A percentile compares a stretch with the other conserved stretches of the same genome.
Evolutionary conservation across 345 rosid species (phyloP).

Genomic region (Eucalyptus lansdowneana): DNA sequence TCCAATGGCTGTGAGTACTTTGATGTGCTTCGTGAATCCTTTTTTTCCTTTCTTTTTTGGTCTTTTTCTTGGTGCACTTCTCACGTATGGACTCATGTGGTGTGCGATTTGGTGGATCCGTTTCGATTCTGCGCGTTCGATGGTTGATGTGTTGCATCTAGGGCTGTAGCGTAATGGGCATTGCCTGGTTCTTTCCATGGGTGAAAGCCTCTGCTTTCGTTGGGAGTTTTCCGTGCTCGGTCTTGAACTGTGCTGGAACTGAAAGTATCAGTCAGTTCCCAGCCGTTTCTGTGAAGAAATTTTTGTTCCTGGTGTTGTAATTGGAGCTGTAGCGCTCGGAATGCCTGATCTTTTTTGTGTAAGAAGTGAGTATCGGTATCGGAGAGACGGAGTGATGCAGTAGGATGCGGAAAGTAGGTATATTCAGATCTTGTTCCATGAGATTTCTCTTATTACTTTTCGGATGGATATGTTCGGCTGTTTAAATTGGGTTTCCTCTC

Average conservation of each 20-base stretch:
- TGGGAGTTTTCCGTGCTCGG: not conserved
- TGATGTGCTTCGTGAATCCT: not conserved
- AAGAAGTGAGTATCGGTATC: not conserved
- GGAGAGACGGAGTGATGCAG: not conserved
- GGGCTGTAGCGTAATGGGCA: not conserved
- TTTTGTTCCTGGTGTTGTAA: not conserved
- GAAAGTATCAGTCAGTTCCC: not conserved
- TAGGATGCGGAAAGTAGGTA: not conserved
- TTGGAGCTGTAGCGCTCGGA: not conserved
- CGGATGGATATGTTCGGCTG: not conserved
- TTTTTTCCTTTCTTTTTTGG: rapidly evolving
- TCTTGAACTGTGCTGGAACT: not conserved
- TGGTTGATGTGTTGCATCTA: not conserved
- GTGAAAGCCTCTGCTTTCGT: not conserved
- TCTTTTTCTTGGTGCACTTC: not conserved
- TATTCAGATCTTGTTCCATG: not conserved
- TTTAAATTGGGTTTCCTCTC: not conserved
- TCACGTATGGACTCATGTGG: not conserved
- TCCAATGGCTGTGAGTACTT: not conserved
- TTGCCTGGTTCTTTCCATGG: not conserved
- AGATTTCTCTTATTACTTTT: not conserved
- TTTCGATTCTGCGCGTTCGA: not conserved
- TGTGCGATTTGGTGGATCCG: not conserved
- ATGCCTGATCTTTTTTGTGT: not conserved
- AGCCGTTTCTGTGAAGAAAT: not conserved